These are phyloP conservation scores for Parafenestella ontariensis DNA, from an alignment of 2,329 filamentous ascomycete species.

Conservation along the genomic window DNA sequence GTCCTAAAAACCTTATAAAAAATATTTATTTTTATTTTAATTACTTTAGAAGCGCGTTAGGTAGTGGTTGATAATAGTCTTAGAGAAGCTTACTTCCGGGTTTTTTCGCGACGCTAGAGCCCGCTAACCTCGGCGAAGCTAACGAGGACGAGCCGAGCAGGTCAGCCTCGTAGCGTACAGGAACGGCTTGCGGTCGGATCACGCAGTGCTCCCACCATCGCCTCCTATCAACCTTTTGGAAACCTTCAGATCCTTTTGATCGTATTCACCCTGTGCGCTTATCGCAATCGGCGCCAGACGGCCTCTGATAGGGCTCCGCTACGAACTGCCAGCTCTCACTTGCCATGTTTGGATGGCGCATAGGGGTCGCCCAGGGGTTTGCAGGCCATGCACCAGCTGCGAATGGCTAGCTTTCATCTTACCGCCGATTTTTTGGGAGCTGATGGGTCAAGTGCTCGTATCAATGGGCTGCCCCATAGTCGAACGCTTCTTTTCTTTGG, in stretches of 20 bases:
- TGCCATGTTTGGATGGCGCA: constrained; percentile 20
- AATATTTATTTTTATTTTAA: too few species aligned
- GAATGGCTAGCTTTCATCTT: constrained; percentile 24
- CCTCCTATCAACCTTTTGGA: constrained; percentile 24
- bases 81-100: too few species aligned
- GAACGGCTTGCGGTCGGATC: constrained; percentile 17
- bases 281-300: constrained; percentile 13
- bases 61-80: too few species aligned
- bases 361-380: constrained; percentile 21
- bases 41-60: too few species aligned
- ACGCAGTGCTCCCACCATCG: constrained; percentile 13
- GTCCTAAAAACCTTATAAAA: too few species aligned
- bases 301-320: constrained; percentile 15
- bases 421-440: constrained; percentile 18
- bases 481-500: constrained; percentile 14
- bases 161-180: constrained; percentile 18
- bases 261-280: constrained; percentile 25
- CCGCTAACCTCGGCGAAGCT: constrained; percentile 7
- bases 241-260: constrained; percentile 22
- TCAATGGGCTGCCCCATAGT: constrained; percentile 12
- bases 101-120: too few species aligned
- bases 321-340: constrained; percentile 15
- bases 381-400: constrained; percentile 15
- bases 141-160: constrained; percentile 16
- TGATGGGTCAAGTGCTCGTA: constrained; percentile 14